Evolutionary conservation across 495 filamentous ascomycete species (phyloP).

Genomic region (Neurospora sp.): DNA sequence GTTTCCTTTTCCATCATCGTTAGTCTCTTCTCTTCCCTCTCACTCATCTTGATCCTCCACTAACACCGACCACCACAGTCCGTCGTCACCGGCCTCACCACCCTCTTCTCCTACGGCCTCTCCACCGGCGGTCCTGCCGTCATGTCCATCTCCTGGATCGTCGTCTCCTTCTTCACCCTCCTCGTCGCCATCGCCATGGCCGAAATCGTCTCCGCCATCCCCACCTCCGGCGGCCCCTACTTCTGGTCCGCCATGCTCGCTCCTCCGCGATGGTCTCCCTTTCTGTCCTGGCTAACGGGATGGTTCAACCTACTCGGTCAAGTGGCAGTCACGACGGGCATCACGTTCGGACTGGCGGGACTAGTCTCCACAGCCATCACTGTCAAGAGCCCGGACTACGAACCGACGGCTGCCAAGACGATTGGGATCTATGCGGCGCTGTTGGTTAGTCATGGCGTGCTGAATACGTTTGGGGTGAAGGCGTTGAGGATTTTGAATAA

Average conservation of each 20-base stretch:
- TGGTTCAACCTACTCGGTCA: conserved; percentile 54
- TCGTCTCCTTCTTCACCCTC: conserved; percentile 25
- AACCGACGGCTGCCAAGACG: conserved; percentile 40
- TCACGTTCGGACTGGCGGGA: conserved; percentile 53
- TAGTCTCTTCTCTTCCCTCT: conserved; percentile 9
- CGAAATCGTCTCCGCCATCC: conserved; percentile 57
- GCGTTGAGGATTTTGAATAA: conserved; percentile 51
- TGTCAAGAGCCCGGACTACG: conserved; percentile 41
- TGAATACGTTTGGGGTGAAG: conserved; percentile 53
- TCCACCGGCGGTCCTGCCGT: conserved; percentile 48
- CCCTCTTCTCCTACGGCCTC: conserved; percentile 46
- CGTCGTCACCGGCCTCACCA: conserved; percentile 53
- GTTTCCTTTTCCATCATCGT: conserved; percentile 59
- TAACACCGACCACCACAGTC: conserved; percentile 27
- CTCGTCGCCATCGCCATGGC: conserved; percentile 50
- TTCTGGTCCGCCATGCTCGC: conserved; percentile 58
- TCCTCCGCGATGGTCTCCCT: conserved; percentile 43
- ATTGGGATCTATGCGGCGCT: conserved; percentile 55
- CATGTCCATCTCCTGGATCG: conserved; percentile 34
- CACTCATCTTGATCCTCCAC: not conserved
- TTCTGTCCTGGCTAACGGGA: conserved; percentile 55
- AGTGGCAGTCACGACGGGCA: conserved; percentile 57
- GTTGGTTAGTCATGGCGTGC: conserved; percentile 42
- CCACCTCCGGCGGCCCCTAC: conserved; percentile 54
- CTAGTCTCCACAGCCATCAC: conserved; percentile 50